Base-by-base conservation (phyloP, 768 basidiomycete species). In the Tulasnella sp. region DNA sequence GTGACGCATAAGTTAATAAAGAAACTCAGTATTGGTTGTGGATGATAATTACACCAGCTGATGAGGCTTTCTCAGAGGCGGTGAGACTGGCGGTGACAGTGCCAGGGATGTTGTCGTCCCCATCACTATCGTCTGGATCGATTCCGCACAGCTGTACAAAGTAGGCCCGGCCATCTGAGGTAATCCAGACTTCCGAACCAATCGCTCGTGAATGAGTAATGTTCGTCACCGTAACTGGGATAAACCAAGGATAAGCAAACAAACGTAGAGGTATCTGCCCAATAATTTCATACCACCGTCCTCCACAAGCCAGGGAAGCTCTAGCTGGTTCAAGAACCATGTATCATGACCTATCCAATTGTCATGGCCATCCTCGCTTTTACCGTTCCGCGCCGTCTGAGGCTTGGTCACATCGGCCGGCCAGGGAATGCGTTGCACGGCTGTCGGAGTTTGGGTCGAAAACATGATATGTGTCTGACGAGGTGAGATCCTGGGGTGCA, bases 401-500 rank as follows among this genome's bases (percentile, higher is more conserved):
- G 61, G 55, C 50, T 41, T 65, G 13, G 60, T 30, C 1, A 48
- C 61, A 21, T 58, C 58, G 10, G 64, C 54, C 7, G 90, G 89
- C 88, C 90, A 92, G 1, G 89, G 88, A 65, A 92, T 86, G 23
- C 84, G 80, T 66, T 92, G 89, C 26, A 92, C 75, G 2, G 88
- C 81, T 1, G 86, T 80, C 1, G 90, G 89, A 58, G 75, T 79
- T 64, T 73, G 75, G 0, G 88, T 90, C 2, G 88, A 85, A 68
- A 90, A 90, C 42, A 85, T 61, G 26, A 92, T 75, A 69, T 82
- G 77, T 51, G 81, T 72, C 66, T 76, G 81, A 54, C 88, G 78
- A 23, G 86, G 86, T 4, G 88, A 90, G 23, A 89, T 80, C 62
- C 89, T 91, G 61, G 32, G 15, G 45, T 21, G 56, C 8, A 32